phyloP scores from a whole-genome alignment of 805 yeast species.

The Saccharomycopsis sp. region DNA sequence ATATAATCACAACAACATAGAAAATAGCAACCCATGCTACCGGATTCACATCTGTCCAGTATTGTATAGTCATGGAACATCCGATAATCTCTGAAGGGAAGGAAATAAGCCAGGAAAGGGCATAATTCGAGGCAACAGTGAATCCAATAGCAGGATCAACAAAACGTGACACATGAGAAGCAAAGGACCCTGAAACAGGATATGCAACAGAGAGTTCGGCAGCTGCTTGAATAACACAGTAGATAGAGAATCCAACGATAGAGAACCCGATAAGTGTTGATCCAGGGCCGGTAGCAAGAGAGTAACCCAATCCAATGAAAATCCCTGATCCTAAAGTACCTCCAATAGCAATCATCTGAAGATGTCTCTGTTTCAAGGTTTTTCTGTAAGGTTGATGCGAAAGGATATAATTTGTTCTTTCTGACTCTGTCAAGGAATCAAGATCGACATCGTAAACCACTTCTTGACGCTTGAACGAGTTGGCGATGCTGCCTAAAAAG shows the following conservation, averaged over 20 bases:
- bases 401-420: slow-evolving; percentile 25
- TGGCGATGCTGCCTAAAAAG: slow-evolving; percentile 23
- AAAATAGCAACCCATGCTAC: slow-evolving; percentile 46
- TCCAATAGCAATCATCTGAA: slow-evolving; percentile 62
- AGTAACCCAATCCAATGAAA: slow-evolving; percentile 57
- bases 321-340: slow-evolving; percentile 72
- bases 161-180: slow-evolving; percentile 50
- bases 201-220: slow-evolving; percentile 36
- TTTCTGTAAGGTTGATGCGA: slow-evolving; percentile 47
- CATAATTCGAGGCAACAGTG: slow-evolving; percentile 55
- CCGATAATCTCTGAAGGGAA: slow-evolving; percentile 48
- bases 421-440: slow-evolving; percentile 22
- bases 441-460: slow-evolving; percentile 20
- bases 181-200: slow-evolving; percentile 62
- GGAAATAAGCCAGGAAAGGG: slow-evolving; percentile 45
- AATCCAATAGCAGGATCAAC: slow-evolving; percentile 57
- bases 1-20: slow-evolving; percentile 39
- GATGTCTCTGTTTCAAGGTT: slow-evolving; percentile 46
- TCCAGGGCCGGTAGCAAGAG: slow-evolving; percentile 42
- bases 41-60: slow-evolving; percentile 41
- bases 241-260: slow-evolving; percentile 27
- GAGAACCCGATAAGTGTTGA: slow-evolving; percentile 25
- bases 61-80: slow-evolving; percentile 46
- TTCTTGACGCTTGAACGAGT: slow-evolving; percentile 25
- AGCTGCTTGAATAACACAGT: slow-evolving; percentile 27